Base-by-base conservation (phyloP, 768 basidiomycete species). In the Candolleomyces aberdarensis region DNA sequence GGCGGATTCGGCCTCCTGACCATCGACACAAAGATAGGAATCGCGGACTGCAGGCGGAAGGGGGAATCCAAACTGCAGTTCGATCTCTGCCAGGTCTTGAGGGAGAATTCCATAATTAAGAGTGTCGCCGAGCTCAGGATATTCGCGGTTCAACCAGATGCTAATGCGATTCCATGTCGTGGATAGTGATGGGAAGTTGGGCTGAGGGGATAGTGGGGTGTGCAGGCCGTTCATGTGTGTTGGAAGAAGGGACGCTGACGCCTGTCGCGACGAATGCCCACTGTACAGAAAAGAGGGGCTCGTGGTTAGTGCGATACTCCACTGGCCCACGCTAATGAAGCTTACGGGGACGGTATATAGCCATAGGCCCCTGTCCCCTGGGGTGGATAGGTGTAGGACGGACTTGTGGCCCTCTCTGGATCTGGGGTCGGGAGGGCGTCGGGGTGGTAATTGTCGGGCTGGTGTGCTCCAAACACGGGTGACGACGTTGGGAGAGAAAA, bases 101-200 rank as follows among this genome's bases (percentile, higher is more conserved):
- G 89, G 88, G 57, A 88, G 82, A 64, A 94, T 91, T 63, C 94
- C 93, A 68, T 91, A 92, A 73, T 96, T 96, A 65, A 98, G 89
- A 9, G 96, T 97, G 73, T 98, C 96, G 31, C 91, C 91, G 19
- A 98, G 83, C 69, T 98, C 96, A 49, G 95, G 94, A 75, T 96
- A 96, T 75, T 96, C 88, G 62, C 87, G 83, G 62, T 75, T 79
- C 19, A 97, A 86, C 85, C 94, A 94, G n/a, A 76, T 69, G 62
- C 87, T 88, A 54, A 98, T 81, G 22, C 96, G 87, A 64, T 82
- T 79, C 92, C 95, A 97, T 1, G 94, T 94, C 52, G 82, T 82
- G 17, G 83, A 73, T n/a, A 97, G 78, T 29, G 93, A 87, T 3
- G 96, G 94, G 71, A 92, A 94, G 46, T 75, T 67, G 19, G 70